Evolutionary conservation across 352 stramenopile species (phyloP), one percentile per base, ranked within the genome.

Genomic region (Phytophthora multivora): DNA sequence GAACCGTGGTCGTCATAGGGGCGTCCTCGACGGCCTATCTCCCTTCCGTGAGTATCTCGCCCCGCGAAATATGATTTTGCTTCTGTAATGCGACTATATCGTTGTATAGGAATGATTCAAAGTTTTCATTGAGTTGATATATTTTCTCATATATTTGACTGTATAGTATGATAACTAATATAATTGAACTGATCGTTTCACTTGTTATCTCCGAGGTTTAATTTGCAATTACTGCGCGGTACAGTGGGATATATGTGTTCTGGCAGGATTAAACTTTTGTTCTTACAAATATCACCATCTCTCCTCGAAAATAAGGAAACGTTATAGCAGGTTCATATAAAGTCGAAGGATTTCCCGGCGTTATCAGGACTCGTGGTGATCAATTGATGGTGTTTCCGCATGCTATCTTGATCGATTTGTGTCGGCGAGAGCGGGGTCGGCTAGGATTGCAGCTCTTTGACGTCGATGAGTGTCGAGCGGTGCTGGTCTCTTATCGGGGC

Each of bases 1-100:
- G 23, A 38, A 33, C 21, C n/a, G 30, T 69, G 60, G 60, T 61
- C 48, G 54, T 61, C 51, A 64, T 63, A 51, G 21, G 35, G 13
- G 15, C 11, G 10, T 45, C 28, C 35, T 39, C 45, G 47, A 18
- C 8, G 25, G 51, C 43, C 42, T 67, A 61, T 67, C 50, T 46
- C 42, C 31, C 45, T 48, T 42, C 36, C 55, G 11, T 3, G 6
- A 25, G 42, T 39, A 52, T 52, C 30, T 13, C 21, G 4, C 11
- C 21, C 39, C n/a, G n/a, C 8, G 13, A 19, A 31, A 5, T 48
- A 33, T 9, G 25, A n/a, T 13, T 33, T 13, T 48, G 33, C 10
- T 33, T 33, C 1, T 33, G 11, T 4, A 13, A 33, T 0, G 11
- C 9, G 10, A 3, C 11, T 33, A 0, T 12, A 33, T 13, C 9